Conservation (phyloP, 164 flowering plant genomes). For the Tetrastigma voinierianum region DNA sequence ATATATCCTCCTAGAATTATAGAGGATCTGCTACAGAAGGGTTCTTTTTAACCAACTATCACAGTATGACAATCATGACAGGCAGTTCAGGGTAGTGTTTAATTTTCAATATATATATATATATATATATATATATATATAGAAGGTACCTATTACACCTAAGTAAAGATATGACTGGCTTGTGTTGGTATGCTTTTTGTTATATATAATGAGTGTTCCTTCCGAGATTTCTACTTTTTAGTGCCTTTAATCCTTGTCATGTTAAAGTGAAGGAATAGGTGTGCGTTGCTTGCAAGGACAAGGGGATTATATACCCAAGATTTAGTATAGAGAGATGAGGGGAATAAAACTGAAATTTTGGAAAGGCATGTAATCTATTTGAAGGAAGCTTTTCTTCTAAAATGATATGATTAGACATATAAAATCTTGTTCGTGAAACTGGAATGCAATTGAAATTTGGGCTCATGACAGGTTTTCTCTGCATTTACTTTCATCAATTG, state of each 20-base stretch:
- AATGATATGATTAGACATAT: not conserved
- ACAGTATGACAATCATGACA: not conserved
- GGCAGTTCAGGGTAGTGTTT: not conserved
- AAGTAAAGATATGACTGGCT: constrained; percentile 1
- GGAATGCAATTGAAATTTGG: not conserved
- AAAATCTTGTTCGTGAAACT: constrained; percentile 2
- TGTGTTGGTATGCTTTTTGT: not conserved
- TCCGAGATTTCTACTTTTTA: not conserved
- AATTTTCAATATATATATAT: too few species aligned
- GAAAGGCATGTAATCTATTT: not conserved
- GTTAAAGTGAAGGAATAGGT: not conserved
- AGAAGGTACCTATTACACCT: constrained; percentile 1
- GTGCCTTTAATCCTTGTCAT: not conserved
- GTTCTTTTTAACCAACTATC: not conserved
- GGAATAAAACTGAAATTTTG: too few species aligned
- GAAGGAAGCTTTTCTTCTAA: not conserved
- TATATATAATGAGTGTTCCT: not conserved
- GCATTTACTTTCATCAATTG: not conserved
- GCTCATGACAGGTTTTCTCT: not conserved
- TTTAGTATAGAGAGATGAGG: too few species aligned
- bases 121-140: too few species aligned
- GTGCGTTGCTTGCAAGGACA: too few species aligned
- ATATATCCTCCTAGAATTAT: not conserved
- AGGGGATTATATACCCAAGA: too few species aligned
- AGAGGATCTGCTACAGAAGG: too few species aligned